A percentile compares a stretch with the other conserved stretches of the same genome.
These are phyloP conservation scores for Trichomonas gallinae DNA, from an alignment of 208 protist species.

Conservation along the genomic window DNA sequence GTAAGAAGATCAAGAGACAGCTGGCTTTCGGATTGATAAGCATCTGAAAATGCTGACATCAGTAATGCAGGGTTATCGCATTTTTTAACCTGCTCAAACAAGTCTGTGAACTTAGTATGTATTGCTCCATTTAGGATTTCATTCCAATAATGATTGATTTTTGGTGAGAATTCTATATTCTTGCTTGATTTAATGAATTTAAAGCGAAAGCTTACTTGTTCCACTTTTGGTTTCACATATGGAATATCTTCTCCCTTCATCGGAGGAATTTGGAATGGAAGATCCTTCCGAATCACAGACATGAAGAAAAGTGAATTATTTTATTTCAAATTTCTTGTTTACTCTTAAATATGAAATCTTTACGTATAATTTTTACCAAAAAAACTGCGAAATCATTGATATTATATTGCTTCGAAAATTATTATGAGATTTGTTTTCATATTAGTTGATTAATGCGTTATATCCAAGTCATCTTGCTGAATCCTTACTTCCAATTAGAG, in stretches of 20 bases:
- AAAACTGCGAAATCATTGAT: too few relatives aligned
- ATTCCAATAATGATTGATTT: not conserved
- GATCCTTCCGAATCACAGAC: not conserved
- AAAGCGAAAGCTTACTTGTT: not conserved
- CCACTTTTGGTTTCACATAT: not conserved
- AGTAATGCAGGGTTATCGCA: not conserved
- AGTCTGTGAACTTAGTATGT: not conserved
- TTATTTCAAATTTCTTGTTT: too few relatives aligned
- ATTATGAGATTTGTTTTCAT: too few relatives aligned
- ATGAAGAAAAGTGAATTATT: not conserved
- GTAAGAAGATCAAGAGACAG: not conserved
- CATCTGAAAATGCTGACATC: not conserved
- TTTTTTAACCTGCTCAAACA: not conserved
- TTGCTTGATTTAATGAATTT: not conserved
- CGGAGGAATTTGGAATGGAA: not conserved
- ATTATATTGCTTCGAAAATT: too few relatives aligned
- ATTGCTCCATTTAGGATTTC: not conserved
- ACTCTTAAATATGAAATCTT: too few relatives aligned
- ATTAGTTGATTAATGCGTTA: too few relatives aligned
- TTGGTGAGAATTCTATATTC: not conserved
- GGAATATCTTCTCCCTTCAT: not conserved
- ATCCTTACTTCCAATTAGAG: too few relatives aligned
- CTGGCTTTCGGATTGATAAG: not conserved
- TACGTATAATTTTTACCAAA: too few relatives aligned
- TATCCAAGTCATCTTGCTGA: too few relatives aligned